Evolutionary conservation across 2,329 filamentous ascomycete genomes (phyloP), one percentile per base, ranked within the genome.

Genomic region (Xylariaceae sp.): DNA sequence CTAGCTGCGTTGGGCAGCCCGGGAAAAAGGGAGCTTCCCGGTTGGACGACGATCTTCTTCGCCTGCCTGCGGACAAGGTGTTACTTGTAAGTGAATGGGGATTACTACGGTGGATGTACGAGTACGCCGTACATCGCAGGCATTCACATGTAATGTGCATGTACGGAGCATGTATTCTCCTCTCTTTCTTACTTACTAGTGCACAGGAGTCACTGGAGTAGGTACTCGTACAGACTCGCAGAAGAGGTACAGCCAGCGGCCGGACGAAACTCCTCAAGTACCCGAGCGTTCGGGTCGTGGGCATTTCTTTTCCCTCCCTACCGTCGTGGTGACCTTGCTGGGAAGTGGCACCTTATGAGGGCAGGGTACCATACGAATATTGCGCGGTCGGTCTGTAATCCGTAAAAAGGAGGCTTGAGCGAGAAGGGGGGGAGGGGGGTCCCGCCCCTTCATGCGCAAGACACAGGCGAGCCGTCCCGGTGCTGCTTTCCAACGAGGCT

Each of bases 391-490:
- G 37, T 50, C 56, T 49, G 34, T 30, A 45, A 13, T 50, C 56
- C 42, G 34, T 30, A 45, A 13, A 45, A 45, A 55, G 42, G 55
- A 56, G 56, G 56, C 56, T 50, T 53, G 56, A 15, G 34, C 6
- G 52, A 47, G 49, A 55, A 53, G n/a, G 53, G 55, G 58, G 54
- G 37, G 10, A 13, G 9, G 37, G 23, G 23, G 23, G 23, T 30
- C 47, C 11, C 34, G 34, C 37, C 53, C 50, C 52, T 58, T n/a
- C 56, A 61, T 61, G 58, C 58, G 52, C 51, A 44, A 45, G 30
- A 49, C 17, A 52, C 37, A 63, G 58, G 56, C 58, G 55, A 62
- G 55, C 56, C 57, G 54, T 48, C 54, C 42, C 51, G 45, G 42
- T 34, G 44, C 37, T 53, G 51, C 44, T 53, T 53, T 57, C 11